phyloP scores from a whole-genome alignment of 805 yeast genomes.

The Wickerhamiella allomyrinae region DNA sequence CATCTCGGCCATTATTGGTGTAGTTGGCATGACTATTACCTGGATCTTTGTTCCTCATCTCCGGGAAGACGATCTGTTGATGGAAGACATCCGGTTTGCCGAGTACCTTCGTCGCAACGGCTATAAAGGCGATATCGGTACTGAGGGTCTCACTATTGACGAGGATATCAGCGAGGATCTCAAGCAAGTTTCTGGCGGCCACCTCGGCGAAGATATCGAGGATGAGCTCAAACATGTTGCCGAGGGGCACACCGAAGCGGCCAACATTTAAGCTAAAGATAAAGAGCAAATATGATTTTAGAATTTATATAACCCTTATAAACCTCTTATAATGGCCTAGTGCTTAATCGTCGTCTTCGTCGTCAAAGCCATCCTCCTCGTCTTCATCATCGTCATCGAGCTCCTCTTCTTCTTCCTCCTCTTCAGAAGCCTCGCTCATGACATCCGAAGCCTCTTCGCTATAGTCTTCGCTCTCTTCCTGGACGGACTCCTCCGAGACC shows the following conservation, averaged over 20 bases:
- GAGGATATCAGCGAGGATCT: background rate
- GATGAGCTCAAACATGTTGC: background rate
- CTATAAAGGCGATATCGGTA: slow-evolving; percentile 36
- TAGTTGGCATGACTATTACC: slow-evolving; percentile 46
- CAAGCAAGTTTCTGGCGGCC: background rate
- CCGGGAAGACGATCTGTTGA: slow-evolving; percentile 51
- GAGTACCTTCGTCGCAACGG: slow-evolving; percentile 45
- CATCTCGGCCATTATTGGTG: slow-evolving; percentile 61
- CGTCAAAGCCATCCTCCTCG: slow-evolving; percentile 39
- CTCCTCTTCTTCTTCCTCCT: slow-evolving; percentile 21
- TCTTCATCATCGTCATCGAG: slow-evolving; percentile 35
- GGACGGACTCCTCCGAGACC: slow-evolving; percentile 44
- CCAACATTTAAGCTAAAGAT: background rate
- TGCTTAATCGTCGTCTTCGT: slow-evolving; percentile 15
- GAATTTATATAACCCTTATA: no score
- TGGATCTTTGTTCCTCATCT: slow-evolving; percentile 53
- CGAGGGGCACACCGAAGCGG: background rate
- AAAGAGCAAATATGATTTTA: background rate
- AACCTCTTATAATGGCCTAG: background rate
- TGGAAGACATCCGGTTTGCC: slow-evolving; percentile 49
- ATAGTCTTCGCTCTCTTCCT: slow-evolving; percentile 29
- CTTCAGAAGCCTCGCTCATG: slow-evolving; percentile 8
- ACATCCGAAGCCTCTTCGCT: slow-evolving; percentile 17
- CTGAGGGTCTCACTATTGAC: slow-evolving; percentile 1
- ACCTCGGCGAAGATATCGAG: background rate